A percentile compares a stretch with the other conserved stretches of the same genome.
phyloP scores from a whole-genome alignment of 768 basidiomycete species.

The Clathrus columnatus region DNA sequence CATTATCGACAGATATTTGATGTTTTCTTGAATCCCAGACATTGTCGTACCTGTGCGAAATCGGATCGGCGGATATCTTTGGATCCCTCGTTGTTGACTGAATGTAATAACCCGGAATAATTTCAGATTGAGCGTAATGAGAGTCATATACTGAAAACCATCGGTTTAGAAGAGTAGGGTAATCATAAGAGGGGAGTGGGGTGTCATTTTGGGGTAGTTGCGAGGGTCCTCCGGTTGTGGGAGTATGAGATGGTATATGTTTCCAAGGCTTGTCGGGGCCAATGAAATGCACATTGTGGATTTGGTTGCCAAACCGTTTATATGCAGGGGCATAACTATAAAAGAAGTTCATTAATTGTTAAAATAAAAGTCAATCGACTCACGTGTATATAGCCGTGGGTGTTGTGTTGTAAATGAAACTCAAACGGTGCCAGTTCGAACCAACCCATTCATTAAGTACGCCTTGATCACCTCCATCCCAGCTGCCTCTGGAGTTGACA shows the following conservation, averaged over 20 bases:
- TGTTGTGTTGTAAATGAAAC: slow-evolving; percentile 97
- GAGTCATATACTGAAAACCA: slow-evolving; percentile 91
- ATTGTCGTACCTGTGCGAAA: slow-evolving; percentile 55
- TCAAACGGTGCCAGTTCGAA: slow-evolving; percentile 81
- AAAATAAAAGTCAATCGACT: slow-evolving; percentile 27
- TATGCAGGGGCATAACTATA: slow-evolving; percentile 92
- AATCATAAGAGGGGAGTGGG: slow-evolving; percentile 55
- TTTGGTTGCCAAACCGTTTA: slow-evolving; percentile 81
- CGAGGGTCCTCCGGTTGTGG: slow-evolving; percentile 24
- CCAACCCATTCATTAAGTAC: slow-evolving; percentile 93
- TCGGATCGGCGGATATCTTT: background rate
- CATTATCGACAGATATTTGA: background rate
- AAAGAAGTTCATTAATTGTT: slow-evolving; percentile 15
- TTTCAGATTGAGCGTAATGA: slow-evolving; percentile 61
- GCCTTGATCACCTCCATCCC: slow-evolving; percentile 99
- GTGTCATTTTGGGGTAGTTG: slow-evolving; percentile 11
- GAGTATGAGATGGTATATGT: slow-evolving; percentile 58
- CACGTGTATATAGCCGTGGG: slow-evolving; percentile 95
- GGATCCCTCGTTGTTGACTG: background rate
- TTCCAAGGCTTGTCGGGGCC: slow-evolving; percentile 96
- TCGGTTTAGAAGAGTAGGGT: slow-evolving; percentile 72
- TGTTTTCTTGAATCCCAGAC: slow-evolving; percentile 54
- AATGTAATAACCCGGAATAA: slow-evolving; percentile 12
- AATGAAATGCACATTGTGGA: slow-evolving; percentile 87
- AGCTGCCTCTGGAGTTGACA: slow-evolving; percentile 71